Conservation (phyloP, 148 eudicot species). For the Silene latifolia region DNA sequence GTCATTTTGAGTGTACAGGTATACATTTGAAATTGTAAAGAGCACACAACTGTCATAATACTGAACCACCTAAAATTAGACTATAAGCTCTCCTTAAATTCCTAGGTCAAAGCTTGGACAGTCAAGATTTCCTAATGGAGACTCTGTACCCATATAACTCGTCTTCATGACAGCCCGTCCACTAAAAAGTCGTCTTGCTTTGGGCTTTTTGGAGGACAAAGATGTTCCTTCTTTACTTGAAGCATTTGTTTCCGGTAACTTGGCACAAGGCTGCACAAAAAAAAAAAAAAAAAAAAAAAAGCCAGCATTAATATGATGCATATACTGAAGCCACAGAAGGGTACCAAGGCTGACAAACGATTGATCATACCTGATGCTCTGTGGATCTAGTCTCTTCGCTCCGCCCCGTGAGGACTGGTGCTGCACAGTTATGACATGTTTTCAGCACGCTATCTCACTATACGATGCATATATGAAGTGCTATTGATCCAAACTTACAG, state of each 20-base stretch:
- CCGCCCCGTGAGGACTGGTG: constrained; percentile 7
- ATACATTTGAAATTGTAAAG: neutral
- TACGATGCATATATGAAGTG: neutral
- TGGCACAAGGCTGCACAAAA: constrained; percentile 35
- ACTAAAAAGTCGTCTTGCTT: constrained; percentile 19
- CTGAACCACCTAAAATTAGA: neutral
- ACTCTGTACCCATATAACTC: constrained; percentile 20
- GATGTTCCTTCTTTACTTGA: constrained; percentile 13
- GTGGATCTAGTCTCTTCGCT: constrained; percentile 23
- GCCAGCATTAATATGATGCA: too few species aligned
- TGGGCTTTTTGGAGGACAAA: neutral
- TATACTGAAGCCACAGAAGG: too few species aligned
- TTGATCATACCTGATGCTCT: constrained; percentile 31
- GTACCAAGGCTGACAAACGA: too few species aligned
- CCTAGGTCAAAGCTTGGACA: constrained; percentile 85
- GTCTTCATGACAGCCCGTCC: constrained; percentile 9
- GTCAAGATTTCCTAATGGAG: constrained; percentile 29
- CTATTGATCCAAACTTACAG: constrained; percentile 29
- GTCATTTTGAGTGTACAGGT: neutral
- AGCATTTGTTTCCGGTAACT: constrained; percentile 14
- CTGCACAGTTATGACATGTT: constrained; percentile 23
- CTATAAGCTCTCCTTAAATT: constrained; percentile 28
- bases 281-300: too few species aligned
- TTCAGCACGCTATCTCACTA: neutral
- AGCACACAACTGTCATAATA: neutral